Conservation (phyloP, 257 asterid genomes). For the Solanum paucissectum region DNA sequence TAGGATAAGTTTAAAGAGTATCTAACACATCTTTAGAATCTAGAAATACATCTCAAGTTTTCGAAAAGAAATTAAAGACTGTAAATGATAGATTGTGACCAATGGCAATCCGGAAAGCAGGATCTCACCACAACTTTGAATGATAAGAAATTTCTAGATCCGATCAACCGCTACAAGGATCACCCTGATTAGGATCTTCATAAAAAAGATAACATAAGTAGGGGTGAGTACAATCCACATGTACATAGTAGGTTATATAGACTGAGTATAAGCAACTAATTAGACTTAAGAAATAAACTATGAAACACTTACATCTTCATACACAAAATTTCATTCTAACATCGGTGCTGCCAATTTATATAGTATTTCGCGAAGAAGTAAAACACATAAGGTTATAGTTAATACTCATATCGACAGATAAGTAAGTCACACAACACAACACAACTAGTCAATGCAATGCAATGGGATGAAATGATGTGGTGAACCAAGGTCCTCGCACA, state of each 20-base stretch:
- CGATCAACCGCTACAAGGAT: background rate
- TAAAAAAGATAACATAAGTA: too few relatives aligned
- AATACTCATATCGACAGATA: background rate
- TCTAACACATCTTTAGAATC: background rate
- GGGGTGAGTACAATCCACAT: background rate
- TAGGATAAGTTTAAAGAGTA: background rate
- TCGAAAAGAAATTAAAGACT: too few relatives aligned
- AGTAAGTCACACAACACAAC: background rate
- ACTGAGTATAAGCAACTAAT: background rate
- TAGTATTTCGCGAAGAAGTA: background rate
- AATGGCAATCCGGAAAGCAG: background rate
- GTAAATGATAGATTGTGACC: background rate
- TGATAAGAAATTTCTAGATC: too few relatives aligned
- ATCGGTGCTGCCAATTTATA: background rate
- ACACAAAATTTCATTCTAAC: background rate
- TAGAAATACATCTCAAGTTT: background rate
- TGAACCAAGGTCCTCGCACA: background rate
- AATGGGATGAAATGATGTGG: too few relatives aligned
- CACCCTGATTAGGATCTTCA: background rate
- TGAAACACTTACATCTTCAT: background rate
- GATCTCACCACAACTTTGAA: background rate
- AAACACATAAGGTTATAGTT: background rate
- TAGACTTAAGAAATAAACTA: background rate
- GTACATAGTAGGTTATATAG: background rate
- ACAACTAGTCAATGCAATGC: background rate